Evolutionary conservation across 805 yeast species (phyloP).

Genomic region (Danielia oregonensis): DNA sequence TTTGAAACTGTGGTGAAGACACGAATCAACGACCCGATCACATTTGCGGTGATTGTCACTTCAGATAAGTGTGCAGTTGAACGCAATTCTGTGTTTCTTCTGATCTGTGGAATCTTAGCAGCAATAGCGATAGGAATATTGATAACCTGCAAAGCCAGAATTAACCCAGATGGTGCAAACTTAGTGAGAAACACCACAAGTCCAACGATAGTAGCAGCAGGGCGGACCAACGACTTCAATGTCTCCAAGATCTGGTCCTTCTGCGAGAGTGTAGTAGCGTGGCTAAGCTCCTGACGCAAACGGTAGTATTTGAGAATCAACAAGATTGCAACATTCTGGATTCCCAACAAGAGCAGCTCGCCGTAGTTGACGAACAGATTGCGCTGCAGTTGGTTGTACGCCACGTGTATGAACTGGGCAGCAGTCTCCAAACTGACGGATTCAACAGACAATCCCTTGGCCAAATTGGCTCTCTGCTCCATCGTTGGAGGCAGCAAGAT

Average conservation of each 20-base stretch:
- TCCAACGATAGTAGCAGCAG: conserved; percentile 26
- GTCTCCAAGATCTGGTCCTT: conserved; percentile 13
- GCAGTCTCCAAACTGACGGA: conserved; percentile 35
- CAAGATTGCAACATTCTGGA: conserved; percentile 37
- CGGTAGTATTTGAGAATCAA: conserved; percentile 33
- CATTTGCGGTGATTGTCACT: conserved; percentile 39
- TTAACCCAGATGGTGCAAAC: conserved; percentile 25
- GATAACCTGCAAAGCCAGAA: conserved; percentile 31
- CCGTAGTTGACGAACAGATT: conserved; percentile 39
- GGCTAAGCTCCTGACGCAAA: conserved; percentile 18
- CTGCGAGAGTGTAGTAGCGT: conserved; percentile 13
- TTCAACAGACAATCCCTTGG: conserved; percentile 34
- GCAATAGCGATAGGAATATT: conserved; percentile 36
- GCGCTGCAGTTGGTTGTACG: conserved; percentile 32
- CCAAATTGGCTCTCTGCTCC: conserved; percentile 25
- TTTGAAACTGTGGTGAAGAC: conserved; percentile 38
- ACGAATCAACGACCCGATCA: conserved; percentile 35
- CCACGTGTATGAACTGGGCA: conserved; percentile 35
- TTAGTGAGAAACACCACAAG: conserved; percentile 27
- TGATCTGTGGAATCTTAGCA: conserved; percentile 40
- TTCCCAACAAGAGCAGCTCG: conserved; percentile 35
- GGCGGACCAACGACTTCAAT: conserved; percentile 19
- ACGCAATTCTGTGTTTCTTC: conserved; percentile 27
- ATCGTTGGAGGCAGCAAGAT: conserved; percentile 25
- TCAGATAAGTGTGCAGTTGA: conserved; percentile 36